phyloP scores from a whole-genome alignment of 1,139 yeast genomes.

The Diutina ranongensis region DNA sequence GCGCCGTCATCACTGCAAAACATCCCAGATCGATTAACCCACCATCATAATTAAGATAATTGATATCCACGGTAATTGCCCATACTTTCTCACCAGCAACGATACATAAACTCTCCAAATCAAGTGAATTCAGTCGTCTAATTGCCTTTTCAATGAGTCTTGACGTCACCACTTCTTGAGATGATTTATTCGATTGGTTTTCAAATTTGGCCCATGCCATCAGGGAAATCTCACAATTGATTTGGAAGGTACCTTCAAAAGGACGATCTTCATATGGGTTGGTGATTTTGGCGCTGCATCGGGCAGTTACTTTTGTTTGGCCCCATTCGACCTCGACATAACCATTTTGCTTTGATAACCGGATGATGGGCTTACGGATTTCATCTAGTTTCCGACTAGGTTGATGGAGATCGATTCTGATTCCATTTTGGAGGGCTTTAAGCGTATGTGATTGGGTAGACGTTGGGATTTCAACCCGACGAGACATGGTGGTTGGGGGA shows the following conservation, averaged over 20 bases:
- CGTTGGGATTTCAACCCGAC: not conserved
- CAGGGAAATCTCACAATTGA: slow-evolving; percentile 77
- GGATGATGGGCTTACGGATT: slow-evolving; percentile 51
- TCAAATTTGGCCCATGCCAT: slow-evolving; percentile 86
- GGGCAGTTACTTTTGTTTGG: slow-evolving; percentile 55
- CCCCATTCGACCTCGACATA: slow-evolving; percentile 74
- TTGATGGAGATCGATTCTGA: slow-evolving; percentile 44
- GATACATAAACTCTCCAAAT: slow-evolving; percentile 80
- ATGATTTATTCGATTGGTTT: slow-evolving; percentile 40
- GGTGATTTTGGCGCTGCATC: slow-evolving; percentile 70
- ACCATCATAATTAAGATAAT: slow-evolving; percentile 83
- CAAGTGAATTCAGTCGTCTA: slow-evolving; percentile 80
- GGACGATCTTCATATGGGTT: slow-evolving; percentile 88
- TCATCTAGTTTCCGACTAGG: slow-evolving; percentile 45
- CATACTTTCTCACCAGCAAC: slow-evolving; percentile 88
- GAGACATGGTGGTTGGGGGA: not conserved
- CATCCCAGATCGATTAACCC: slow-evolving; percentile 86
- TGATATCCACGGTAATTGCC: slow-evolving; percentile 83
- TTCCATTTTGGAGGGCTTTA: slow-evolving; percentile 48
- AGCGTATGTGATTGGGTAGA: slow-evolving; percentile 36
- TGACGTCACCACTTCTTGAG: slow-evolving; percentile 69
- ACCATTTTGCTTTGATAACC: slow-evolving; percentile 65
- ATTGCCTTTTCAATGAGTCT: slow-evolving; percentile 86
- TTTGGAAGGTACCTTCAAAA: slow-evolving; percentile 79
- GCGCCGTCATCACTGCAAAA: slow-evolving; percentile 78